phyloP scores from a whole-genome alignment of 192 early-diverging fungal genomes.

The Chytriomyces sp. region DNA sequence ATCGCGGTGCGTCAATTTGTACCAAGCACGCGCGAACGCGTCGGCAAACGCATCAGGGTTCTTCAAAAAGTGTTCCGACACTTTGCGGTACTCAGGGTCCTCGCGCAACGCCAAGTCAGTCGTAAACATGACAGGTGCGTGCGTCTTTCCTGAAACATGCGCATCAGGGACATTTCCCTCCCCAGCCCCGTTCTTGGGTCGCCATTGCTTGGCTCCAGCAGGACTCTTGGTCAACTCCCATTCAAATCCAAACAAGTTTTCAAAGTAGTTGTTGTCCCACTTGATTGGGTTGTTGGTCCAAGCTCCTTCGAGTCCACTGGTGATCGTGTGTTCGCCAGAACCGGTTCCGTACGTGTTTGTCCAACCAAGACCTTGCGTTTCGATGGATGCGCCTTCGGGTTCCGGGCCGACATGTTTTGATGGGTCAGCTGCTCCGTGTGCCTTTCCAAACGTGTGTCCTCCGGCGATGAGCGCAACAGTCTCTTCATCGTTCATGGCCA shows the following conservation, averaged over 20 bases:
- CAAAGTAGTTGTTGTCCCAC: slow-evolving; percentile 45
- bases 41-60: slow-evolving; percentile 33
- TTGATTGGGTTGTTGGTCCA: slow-evolving; percentile 33
- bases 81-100: slow-evolving; percentile 27
- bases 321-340: slow-evolving; percentile 37
- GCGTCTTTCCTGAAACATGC: background rate
- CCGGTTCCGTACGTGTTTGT: slow-evolving; percentile 34
- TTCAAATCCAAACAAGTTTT: slow-evolving; percentile 37
- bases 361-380: slow-evolving; percentile 29
- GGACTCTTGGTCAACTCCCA: slow-evolving; percentile 37
- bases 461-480: slow-evolving; percentile 57
- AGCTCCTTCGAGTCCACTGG: slow-evolving; percentile 44
- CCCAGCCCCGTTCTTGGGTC: slow-evolving; percentile 4
- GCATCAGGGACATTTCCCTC: slow-evolving; percentile 12
- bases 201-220: slow-evolving; percentile 41
- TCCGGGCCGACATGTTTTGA: slow-evolving; percentile 19
- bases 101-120: slow-evolving; percentile 30
- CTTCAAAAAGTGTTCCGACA: slow-evolving; percentile 20
- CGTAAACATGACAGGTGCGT: slow-evolving; percentile 32
- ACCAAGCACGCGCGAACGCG: slow-evolving; percentile 47
- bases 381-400: slow-evolving; percentile 25
- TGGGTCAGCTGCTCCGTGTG: slow-evolving; percentile 35
- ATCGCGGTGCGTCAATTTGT: slow-evolving; percentile 45
- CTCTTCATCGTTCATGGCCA: slow-evolving; percentile 73
- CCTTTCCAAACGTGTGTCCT: slow-evolving; percentile 37